These are phyloP conservation scores for Xylariales sp. DNA, from an alignment of 2,329 filamentous ascomycete species.

Conservation along the genomic window DNA sequence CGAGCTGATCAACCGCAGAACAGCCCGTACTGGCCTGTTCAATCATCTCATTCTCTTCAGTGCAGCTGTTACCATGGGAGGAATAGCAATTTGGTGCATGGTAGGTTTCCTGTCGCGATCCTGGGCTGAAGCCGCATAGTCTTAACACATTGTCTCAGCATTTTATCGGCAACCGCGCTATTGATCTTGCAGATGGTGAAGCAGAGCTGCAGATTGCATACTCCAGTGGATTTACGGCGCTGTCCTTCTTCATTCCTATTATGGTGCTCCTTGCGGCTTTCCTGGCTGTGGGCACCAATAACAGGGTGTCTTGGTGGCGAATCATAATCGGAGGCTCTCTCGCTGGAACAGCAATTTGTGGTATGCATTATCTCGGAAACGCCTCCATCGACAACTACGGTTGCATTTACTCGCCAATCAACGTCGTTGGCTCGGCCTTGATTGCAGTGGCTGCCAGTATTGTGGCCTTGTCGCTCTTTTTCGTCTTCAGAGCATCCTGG, in stretches of 20 bases:
- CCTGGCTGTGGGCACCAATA: constrained; percentile 59
- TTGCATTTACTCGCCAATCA: constrained; percentile 54
- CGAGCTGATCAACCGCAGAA: constrained; percentile 75
- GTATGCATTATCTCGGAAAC: constrained; percentile 88
- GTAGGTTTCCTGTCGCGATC: constrained; percentile 26
- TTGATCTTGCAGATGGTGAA: constrained; percentile 62
- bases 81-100: constrained; percentile 72
- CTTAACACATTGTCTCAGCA: constrained; percentile 53
- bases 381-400: constrained; percentile 74
- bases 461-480: constrained; percentile 69
- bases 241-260: constrained; percentile 79
- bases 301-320: constrained; percentile 52
- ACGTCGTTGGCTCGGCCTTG: constrained; percentile 63
- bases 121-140: constrained; percentile 2
- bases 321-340: constrained; percentile 61
- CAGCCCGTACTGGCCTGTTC: constrained; percentile 61
- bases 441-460: constrained; percentile 72
- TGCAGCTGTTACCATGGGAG: constrained; percentile 68
- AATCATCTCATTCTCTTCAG: constrained; percentile 64
- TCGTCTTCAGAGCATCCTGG: constrained; percentile 72
- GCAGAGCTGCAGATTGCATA: constrained; percentile 67
- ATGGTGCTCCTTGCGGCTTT: constrained; percentile 71
- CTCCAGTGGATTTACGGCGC: constrained; percentile 63
- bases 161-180: constrained; percentile 78
- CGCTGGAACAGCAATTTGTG: constrained; percentile 71